Percentiles rank a stretch among this genome's conserved stretches.
These are phyloP conservation scores for Cystofilobasidium capitatum DNA, from an alignment of 768 basidiomycete genomes.

Conservation along the genomic window DNA sequence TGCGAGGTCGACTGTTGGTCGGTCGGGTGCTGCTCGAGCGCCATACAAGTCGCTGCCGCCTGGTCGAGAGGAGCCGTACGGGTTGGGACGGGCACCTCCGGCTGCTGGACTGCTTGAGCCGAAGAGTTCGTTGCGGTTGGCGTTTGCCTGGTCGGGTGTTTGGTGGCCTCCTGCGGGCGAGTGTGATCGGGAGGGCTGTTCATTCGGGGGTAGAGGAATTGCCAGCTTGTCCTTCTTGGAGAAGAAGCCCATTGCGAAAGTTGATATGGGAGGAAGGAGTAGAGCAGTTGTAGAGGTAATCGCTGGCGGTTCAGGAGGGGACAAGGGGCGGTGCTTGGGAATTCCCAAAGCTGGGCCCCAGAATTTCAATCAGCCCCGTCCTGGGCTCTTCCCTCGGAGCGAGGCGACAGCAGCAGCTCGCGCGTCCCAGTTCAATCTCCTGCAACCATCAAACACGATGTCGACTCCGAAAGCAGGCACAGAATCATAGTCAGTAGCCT, in stretches of 20 bases:
- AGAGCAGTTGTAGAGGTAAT: too few species aligned
- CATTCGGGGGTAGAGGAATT: conserved; percentile 18
- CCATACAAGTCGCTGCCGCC: too few species aligned
- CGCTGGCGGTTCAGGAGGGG: too few species aligned
- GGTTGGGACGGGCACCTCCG: background rate
- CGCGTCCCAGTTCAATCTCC: too few species aligned
- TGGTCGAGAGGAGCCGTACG: conserved; percentile 17
- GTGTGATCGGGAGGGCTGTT: background rate
- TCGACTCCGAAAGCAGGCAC: conserved; percentile 21
- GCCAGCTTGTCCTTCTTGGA: conserved; percentile 16
- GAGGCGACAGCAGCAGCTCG: too few species aligned
- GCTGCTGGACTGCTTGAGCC: background rate
- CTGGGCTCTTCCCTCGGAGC: too few species aligned
- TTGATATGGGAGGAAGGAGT: too few species aligned
- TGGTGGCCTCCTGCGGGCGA: background rate
- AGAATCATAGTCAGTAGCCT: conserved; percentile 24
- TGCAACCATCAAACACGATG: too few species aligned
- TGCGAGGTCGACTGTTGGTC: background rate
- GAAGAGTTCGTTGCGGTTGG: background rate
- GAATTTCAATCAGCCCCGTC: too few species aligned
- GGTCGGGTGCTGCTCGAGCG: background rate
- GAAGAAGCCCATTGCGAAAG: conserved; percentile 22
- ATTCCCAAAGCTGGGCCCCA: too few species aligned
- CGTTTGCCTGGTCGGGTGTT: background rate
- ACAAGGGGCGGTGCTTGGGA: too few species aligned